phyloP scores from a whole-genome alignment of 78 protist species.

The Isochrysis galbana region DNA sequence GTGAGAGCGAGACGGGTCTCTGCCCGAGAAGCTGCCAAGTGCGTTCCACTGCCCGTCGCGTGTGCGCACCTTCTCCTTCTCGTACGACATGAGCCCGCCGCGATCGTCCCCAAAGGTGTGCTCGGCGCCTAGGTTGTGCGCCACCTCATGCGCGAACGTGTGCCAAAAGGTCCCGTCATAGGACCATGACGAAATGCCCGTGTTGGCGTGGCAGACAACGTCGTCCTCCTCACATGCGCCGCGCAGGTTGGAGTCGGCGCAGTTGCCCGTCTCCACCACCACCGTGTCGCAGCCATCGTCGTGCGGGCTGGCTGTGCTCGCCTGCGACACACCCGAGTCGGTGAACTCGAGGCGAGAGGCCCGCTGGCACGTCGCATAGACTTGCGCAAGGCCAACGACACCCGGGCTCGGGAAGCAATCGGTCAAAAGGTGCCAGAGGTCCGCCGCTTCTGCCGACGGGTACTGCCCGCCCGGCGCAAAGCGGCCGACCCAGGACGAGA shows the following conservation, averaged over 20 bases:
- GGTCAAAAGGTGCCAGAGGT: slow-evolving; percentile 1
- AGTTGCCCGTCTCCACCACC: neutral
- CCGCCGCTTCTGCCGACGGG: neutral
- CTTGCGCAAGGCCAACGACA: neutral
- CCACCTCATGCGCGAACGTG: slow-evolving; percentile 14
- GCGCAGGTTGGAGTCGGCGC: neutral
- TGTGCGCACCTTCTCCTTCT: neutral
- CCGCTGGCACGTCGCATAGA: neutral
- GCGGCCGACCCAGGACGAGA: neutral
- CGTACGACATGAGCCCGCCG: neutral
- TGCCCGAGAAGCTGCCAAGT: too few species aligned
- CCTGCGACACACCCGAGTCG: neutral
- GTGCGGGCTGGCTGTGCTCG: too few species aligned
- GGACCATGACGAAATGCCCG: neutral
- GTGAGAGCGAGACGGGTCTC: too few species aligned
- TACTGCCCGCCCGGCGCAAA: neutral
- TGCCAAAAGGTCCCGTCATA: neutral
- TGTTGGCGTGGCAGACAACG: neutral
- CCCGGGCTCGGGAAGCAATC: neutral
- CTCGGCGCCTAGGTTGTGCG: neutral
- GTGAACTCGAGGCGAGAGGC: neutral
- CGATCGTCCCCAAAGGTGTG: neutral
- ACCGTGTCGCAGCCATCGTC: neutral
- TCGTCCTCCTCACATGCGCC: neutral
- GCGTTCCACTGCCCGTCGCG: too few species aligned